Evolutionary conservation across 2,329 filamentous ascomycete species (phyloP), one percentile per base, ranked within the genome.

Genomic region (Cryphonectria parasitica): DNA sequence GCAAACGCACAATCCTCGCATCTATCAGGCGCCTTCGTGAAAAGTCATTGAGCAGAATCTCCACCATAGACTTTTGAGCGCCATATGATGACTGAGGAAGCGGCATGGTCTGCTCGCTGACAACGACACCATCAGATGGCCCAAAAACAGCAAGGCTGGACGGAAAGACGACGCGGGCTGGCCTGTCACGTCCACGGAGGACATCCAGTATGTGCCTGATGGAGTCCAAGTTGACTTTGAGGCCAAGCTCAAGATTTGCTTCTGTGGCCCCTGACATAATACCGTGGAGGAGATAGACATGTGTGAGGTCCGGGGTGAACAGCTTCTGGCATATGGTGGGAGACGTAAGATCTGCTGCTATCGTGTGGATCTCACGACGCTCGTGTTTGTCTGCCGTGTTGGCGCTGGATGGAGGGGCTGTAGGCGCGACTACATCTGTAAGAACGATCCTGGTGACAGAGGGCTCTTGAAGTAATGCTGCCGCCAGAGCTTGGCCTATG

Each of bases 251-350:
- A 81, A 89, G 79, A 64, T 90, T 86, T 11, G 85, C 86, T 79
- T 90, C 88, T 17, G 87, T 84, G 13, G 87, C 88, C 34, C 84
- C 84, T 0, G 87, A 89, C 88, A 90, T 90, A 78, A 90, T 87
- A 52, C 88, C 88, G 75, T 90, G 88, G 69, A 90, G 85, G 62
- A 89, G 83, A 76, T 88, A 90, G 54, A 87, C 82, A 74, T 91
- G 89, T 10, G 87, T 88, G 64, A 90, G 80, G 62, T 84, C 83
- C 67, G 91, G 78, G 69, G 83, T 79, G 22, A 83, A 31, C 10
- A 58, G 54, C 25, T 58, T 19, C 31, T 58, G n/a, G n/a, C 54
- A 58, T 11, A 58, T 34, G 11, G n/a, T 11, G 4, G 54, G 54
- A 34, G 54, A 58, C 5, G 54, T 31, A 2, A 58, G 54, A 58